Evolutionary conservation across 768 basidiomycete species (phyloP).

Genomic region (Macrolepiota albuminosa): DNA sequence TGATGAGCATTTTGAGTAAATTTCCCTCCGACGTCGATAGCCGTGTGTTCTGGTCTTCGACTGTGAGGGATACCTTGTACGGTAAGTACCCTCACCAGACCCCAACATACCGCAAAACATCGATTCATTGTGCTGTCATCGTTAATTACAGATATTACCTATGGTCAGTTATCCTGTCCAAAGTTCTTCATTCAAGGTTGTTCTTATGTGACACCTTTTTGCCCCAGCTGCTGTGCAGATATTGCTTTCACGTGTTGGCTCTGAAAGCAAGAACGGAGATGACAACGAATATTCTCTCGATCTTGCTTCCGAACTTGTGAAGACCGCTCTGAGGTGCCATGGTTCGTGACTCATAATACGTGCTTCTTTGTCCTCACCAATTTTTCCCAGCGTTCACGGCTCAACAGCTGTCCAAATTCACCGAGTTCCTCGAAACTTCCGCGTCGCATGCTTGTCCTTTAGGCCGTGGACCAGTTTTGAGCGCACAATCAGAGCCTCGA

Average conservation of each 20-base stretch:
- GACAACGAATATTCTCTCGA: constrained; percentile 33
- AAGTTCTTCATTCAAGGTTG: not conserved
- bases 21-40: constrained; percentile 77
- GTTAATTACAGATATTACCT: constrained; percentile 31
- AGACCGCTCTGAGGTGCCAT: constrained; percentile 50
- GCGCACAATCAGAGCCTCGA: constrained; percentile 17
- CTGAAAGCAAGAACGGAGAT: constrained; percentile 25
- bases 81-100: constrained; percentile 36
- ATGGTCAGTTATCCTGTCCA: constrained; percentile 20
- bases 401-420: constrained; percentile 49
- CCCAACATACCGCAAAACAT: not conserved
- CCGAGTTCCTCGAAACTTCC: constrained; percentile 33
- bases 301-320: constrained; percentile 38
- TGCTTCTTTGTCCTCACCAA: constrained; percentile 1
- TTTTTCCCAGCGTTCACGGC: constrained; percentile 50
- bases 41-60: constrained; percentile 66
- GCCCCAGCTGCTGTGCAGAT: constrained; percentile 49
- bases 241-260: constrained; percentile 44
- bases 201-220: constrained; percentile 5
- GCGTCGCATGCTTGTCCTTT: constrained; percentile 4
- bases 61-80: constrained; percentile 60
- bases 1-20: constrained; percentile 70
- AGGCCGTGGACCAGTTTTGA: constrained; percentile 14
- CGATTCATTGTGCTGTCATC: constrained; percentile 2
- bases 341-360: constrained; percentile 33